These are phyloP conservation scores for Plantago ovata DNA, from an alignment of 257 asterid species.

Conservation along the genomic window DNA sequence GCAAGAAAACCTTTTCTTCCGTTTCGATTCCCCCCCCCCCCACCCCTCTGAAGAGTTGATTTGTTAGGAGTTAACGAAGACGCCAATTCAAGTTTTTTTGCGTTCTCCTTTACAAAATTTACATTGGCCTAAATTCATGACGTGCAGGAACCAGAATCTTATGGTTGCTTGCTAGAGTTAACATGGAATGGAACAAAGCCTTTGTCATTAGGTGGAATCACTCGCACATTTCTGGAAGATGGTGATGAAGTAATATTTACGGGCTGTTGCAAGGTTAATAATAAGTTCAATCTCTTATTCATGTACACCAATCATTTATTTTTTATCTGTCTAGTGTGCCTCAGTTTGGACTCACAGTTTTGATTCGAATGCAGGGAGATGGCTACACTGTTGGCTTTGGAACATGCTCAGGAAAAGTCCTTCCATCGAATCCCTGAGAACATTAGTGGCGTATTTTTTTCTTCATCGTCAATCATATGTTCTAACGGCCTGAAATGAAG, in stretches of 20 bases:
- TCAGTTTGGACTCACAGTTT: background rate
- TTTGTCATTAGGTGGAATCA: constrained; percentile 52
- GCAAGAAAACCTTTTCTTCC: too few relatives aligned
- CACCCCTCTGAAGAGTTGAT: too few relatives aligned
- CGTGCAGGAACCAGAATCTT: constrained; percentile 75
- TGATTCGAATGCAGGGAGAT: constrained; percentile 45
- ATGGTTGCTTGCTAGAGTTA: constrained; percentile 90
- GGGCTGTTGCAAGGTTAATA: constrained; percentile 77
- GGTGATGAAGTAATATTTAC: constrained; percentile 83
- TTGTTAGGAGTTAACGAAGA: too few relatives aligned
- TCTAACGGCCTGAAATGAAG: background rate
- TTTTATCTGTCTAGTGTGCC: background rate
- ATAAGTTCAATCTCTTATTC: constrained; percentile 2
- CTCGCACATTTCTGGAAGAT: constrained; percentile 77
- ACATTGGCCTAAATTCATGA: constrained; percentile 3
- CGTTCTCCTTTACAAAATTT: background rate
- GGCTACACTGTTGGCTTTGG: constrained; percentile 67
- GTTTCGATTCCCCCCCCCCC: too few relatives aligned
- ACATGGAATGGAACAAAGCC: constrained; percentile 88
- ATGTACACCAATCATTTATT: background rate
- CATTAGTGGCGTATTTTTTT: background rate
- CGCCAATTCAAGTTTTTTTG: too few relatives aligned
- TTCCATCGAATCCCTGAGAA: constrained; percentile 42
- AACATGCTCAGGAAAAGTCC: constrained; percentile 57
- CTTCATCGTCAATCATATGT: background rate